Conservation (phyloP, 1,139 yeast genomes). For the Yamadazyma siamensis region DNA sequence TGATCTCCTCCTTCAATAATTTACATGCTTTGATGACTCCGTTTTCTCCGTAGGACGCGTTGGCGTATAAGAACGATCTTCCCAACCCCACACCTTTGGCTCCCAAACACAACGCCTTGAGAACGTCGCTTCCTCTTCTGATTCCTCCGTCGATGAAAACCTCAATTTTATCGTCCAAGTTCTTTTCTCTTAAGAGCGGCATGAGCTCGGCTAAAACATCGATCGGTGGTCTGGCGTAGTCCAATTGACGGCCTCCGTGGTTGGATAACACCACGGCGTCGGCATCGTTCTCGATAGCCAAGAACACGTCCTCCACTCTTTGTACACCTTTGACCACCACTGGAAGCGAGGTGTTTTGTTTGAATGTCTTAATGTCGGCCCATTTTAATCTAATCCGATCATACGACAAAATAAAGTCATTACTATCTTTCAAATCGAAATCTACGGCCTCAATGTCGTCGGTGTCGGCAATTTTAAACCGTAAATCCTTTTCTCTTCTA, state of each 20-base stretch:
- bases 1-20: conserved; percentile 43
- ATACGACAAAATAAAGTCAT: conserved; percentile 12
- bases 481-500: conserved; percentile 24
- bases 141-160: conserved; percentile 56
- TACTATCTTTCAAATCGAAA: conserved; percentile 9
- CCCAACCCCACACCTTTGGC: conserved; percentile 58
- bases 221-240: conserved; percentile 45
- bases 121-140: conserved; percentile 50
- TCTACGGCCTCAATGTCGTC: conserved; percentile 16
- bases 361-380: conserved; percentile 19
- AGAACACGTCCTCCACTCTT: conserved; percentile 46
- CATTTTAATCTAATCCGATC: conserved; percentile 16
- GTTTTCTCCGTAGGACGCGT: conserved; percentile 47
- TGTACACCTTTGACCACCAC: conserved; percentile 52
- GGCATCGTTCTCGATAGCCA: conserved; percentile 44
- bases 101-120: conserved; percentile 54
- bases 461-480: conserved; percentile 16
- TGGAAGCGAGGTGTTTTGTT: conserved; percentile 22
- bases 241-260: conserved; percentile 57
- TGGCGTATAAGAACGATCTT: conserved; percentile 45
- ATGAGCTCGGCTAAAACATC: conserved; percentile 47
- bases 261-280: conserved; percentile 52
- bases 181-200: conserved; percentile 32
- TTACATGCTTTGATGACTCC: conserved; percentile 45
- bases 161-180: conserved; percentile 36